Base-by-base conservation (phyloP, 176 grass and related monocot species). In the Tuctoria greenei region DNA sequence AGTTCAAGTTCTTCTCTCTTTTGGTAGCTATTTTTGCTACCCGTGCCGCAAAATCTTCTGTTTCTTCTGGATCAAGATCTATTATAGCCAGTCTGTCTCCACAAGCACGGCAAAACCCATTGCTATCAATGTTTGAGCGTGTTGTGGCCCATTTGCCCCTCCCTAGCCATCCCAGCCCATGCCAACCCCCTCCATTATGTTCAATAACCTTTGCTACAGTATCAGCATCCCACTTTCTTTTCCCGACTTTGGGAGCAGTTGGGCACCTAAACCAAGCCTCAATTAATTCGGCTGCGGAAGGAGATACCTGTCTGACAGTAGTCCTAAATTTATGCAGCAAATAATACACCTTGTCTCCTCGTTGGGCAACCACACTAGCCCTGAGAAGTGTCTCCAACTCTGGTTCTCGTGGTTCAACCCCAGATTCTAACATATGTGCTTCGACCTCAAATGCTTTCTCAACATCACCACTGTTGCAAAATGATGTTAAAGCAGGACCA, bases 171-270 rank as follows among this genome's bases (percentile, higher is more conserved):
- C 87, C 91, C 37, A 85, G 64, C 1, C 87, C 87, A 28, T 93
- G 91, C 87, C 91, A 93, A 37, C 91, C 91, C 49, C 87, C 87
- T 85, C 91, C 91, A 73, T 87, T 87, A 61, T 90, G 75, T 44
- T 93, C 81, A 46, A 87, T 82, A 62, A 52, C 59, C 68, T 90
- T 66, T 55, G 65, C 49, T 42, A 87, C 41, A 64, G 20, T 25
- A 75, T 69, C 76, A 38, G 8, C 41, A 90, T 87, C 87, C 84
- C 91, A 87, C 51, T 85, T 93, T 73, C 91, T 93, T 81, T 93
- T 87, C 24, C 91, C 81, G 20, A 89, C 73, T 82, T 78, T 90
- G 36, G 91, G 75, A 66, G 87, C 84, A 73, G 84, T 85, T 78
- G 76, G 52, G 66, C 87, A 75, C 34, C 66, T 79, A 90, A 93